Base-by-base conservation (phyloP, 164 flowering plant species). In the Umbilicus rupestris region DNA sequence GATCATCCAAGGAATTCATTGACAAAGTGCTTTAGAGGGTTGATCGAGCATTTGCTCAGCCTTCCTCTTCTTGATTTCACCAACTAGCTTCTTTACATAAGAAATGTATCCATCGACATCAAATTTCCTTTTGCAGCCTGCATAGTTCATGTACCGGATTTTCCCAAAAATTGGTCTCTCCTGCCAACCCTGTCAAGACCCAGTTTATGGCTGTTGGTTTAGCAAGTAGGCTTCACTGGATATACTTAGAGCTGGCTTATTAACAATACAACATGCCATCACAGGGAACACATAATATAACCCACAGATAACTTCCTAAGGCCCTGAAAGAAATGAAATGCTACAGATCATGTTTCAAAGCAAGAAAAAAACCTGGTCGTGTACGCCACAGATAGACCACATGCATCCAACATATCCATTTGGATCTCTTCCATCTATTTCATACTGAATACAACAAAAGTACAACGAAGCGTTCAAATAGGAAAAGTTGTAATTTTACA, bases 361-460 rank as follows among this genome's bases (percentile, higher is more conserved):
- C 2, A 3, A 22, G 29, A 49, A n/a, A 6, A 69, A 55, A 37
- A 89, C 97, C 98, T 91, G 99, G 60, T 94, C 99, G 71, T 94
- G 97, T 30, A 94, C 79, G 47, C 96, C 99, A 68, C 99, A 94
- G 44, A 94, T 87, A 12, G 99, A 94, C 99, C 97, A 94, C 97
- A 94, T 89, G 83, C 99, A 94, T 16, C 97, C 99, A 66, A 85
- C 92, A 58, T 91, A 91, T 35, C 99, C 99, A 82, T 65, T 85
- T 59, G 97, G 99, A 77, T 91, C 99, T 75, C 96, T 82, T 28
- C 99, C 97, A 70, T 94, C 99, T 50, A 94, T 78, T 69, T 91
- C 85, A 78, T 91, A 94, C 97, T 94, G 90, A 83, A 80, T 11
- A 19, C 59, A 29, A 8, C 45, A 62, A n/a, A 35, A 39, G 28